Percentiles rank a stretch among this genome's conserved stretches.
These are phyloP conservation scores for Avicennia marina DNA, from an alignment of 257 asterid species.

Conservation along the genomic window DNA sequence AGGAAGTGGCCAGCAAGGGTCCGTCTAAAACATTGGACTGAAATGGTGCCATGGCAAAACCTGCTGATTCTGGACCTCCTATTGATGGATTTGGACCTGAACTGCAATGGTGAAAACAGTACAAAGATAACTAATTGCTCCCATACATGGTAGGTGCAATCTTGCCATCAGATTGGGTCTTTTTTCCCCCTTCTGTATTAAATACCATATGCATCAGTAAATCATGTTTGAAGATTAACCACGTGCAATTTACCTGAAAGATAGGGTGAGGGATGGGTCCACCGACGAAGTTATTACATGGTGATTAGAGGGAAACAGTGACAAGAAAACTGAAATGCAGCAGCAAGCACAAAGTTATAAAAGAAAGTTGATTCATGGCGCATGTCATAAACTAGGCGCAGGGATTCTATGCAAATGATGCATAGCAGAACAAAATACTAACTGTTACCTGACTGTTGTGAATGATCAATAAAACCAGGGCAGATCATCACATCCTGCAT, in stretches of 20 bases:
- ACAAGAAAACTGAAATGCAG: slow-evolving; percentile 73
- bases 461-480: slow-evolving; percentile 52
- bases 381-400: too few species aligned
- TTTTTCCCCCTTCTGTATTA: background rate
- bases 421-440: background rate
- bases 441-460: slow-evolving; percentile 61
- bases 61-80: slow-evolving; percentile 72
- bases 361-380: background rate
- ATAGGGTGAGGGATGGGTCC: slow-evolving; percentile 78
- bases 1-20: slow-evolving; percentile 57
- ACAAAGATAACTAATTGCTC: background rate
- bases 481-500: slow-evolving; percentile 63
- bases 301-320: slow-evolving; percentile 68
- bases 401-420: too few species aligned
- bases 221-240: background rate
- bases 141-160: background rate
- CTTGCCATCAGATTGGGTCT: background rate
- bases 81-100: slow-evolving; percentile 47
- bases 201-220: background rate
- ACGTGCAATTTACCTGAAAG: slow-evolving; percentile 55
- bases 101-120: slow-evolving; percentile 34
- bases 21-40: slow-evolving; percentile 58
- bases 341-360: background rate
- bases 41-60: slow-evolving; percentile 53
- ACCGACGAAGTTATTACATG: slow-evolving; percentile 50